phyloP scores from a whole-genome alignment of 305 asterid genomes.

The Ilex paraguariensis region DNA sequence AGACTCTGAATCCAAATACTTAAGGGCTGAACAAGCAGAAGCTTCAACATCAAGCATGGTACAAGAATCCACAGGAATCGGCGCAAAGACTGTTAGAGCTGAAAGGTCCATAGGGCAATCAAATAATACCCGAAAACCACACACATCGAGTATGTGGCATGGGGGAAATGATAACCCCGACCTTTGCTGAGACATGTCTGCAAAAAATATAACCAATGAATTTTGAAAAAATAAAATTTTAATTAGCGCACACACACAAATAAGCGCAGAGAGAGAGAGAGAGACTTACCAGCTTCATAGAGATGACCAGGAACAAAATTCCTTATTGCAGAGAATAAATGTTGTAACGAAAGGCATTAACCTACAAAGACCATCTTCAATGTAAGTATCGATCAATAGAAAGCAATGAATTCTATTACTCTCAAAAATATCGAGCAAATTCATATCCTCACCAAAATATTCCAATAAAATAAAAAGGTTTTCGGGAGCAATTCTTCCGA shows the following conservation, averaged over 20 bases:
- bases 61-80: slow-evolving; percentile 34
- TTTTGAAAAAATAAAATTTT: not conserved
- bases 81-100: slow-evolving; percentile 57
- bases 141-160: slow-evolving; percentile 62
- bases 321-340: too few relatives aligned
- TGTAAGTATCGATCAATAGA: too few relatives aligned
- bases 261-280: not conserved
- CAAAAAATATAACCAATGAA: slow-evolving; percentile 12
- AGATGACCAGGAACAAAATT: not conserved
- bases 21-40: slow-evolving; percentile 16
- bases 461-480: too few relatives aligned
- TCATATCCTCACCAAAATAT: too few relatives aligned
- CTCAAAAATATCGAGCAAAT: too few relatives aligned
- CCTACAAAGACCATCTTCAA: too few relatives aligned
- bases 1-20: slow-evolving; percentile 18
- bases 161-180: slow-evolving; percentile 71
- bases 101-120: slow-evolving; percentile 94
- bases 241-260: not conserved
- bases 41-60: slow-evolving; percentile 15
- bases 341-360: too few relatives aligned
- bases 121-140: slow-evolving; percentile 59
- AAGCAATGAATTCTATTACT: too few relatives aligned
- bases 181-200: slow-evolving; percentile 93
- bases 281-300: slow-evolving; percentile 40
- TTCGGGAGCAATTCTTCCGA: too few relatives aligned